A percentile compares a stretch with the other conserved stretches of the same genome.
phyloP scores from a whole-genome alignment of 257 asterid genomes.

The Nicotiana undulata region DNA sequence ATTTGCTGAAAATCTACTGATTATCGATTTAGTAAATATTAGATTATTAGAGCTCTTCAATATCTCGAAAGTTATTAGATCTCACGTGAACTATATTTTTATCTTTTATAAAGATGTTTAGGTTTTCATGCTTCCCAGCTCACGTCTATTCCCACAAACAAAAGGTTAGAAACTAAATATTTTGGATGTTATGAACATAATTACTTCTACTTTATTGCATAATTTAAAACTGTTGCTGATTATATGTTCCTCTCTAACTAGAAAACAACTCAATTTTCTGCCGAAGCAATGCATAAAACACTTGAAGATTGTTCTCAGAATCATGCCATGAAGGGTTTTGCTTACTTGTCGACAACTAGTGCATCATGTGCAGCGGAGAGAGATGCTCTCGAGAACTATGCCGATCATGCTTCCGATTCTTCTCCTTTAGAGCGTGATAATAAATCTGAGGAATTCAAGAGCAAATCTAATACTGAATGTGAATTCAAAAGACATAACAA shows the following conservation, averaged over 20 bases:
- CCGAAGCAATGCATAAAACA: conserved; percentile 58
- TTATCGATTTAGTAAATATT: conserved; percentile 17
- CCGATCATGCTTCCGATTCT: conserved; percentile 35
- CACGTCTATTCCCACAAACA: conserved; percentile 55
- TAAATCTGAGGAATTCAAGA: conserved; percentile 51
- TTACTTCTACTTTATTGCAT: neutral
- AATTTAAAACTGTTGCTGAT: conserved; percentile 6
- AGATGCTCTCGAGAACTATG: conserved; percentile 15
- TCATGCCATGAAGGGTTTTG: conserved; percentile 18
- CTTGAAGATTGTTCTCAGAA: conserved; percentile 46
- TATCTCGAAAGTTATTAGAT: conserved; percentile 20
- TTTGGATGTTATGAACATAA: neutral
- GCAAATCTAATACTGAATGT: conserved; percentile 34
- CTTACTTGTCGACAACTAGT: conserved; percentile 22
- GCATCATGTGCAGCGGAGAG: conserved; percentile 25
- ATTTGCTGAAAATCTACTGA: conserved; percentile 15
- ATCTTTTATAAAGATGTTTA: conserved; percentile 47
- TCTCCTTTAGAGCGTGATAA: conserved; percentile 42
- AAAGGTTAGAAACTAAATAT: conserved; percentile 50
- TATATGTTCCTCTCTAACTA: conserved; percentile 25
- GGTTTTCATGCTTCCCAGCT: conserved; percentile 88
- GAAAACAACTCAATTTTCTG: conserved; percentile 49
- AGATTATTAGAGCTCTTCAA: conserved; percentile 21
- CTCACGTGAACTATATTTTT: conserved; percentile 37
- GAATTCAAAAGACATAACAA: conserved; percentile 22